Percentiles rank a stretch among this genome's conserved stretches.
phyloP scores from a whole-genome alignment of 257 asterid genomes.

The Verbascum thapsus region DNA sequence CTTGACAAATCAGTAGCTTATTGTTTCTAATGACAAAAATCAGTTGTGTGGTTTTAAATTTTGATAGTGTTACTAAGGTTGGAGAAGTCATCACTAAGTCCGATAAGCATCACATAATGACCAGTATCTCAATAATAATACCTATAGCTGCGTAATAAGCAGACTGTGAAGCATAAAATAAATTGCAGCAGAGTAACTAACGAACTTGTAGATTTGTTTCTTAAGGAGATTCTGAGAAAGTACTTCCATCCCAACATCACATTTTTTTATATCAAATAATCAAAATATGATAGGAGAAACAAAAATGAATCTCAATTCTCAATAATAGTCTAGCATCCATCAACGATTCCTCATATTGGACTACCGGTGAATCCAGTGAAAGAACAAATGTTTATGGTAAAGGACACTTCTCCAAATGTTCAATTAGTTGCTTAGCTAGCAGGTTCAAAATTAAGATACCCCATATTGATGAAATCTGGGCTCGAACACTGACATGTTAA shows the following conservation, averaged over 20 bases:
- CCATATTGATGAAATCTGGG: no score
- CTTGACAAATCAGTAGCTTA: not conserved
- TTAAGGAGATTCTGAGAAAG: not conserved
- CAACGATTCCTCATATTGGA: not conserved
- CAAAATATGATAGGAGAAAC: not conserved
- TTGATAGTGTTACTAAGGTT: not conserved
- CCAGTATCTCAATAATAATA: slow-evolving; percentile 2
- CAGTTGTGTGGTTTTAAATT: not conserved
- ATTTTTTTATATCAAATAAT: not conserved
- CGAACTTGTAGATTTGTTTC: not conserved
- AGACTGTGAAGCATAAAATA: slow-evolving; percentile 4
- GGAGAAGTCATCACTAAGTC: not conserved
- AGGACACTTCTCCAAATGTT: not conserved
- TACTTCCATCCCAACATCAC: not conserved
- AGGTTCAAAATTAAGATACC: no score
- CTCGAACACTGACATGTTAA: not conserved
- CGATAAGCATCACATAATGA: not conserved
- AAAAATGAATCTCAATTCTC: not conserved
- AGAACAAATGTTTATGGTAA: not conserved
- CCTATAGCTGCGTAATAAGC: not conserved
- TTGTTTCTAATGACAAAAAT: not conserved
- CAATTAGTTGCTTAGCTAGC: not conserved
- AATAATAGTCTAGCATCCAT: not conserved
- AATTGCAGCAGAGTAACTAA: no score
- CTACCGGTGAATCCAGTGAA: not conserved